These are phyloP conservation scores for Ambrosia hybrid DNA, from an alignment of 140 eudicot genomes.

Conservation along the genomic window DNA sequence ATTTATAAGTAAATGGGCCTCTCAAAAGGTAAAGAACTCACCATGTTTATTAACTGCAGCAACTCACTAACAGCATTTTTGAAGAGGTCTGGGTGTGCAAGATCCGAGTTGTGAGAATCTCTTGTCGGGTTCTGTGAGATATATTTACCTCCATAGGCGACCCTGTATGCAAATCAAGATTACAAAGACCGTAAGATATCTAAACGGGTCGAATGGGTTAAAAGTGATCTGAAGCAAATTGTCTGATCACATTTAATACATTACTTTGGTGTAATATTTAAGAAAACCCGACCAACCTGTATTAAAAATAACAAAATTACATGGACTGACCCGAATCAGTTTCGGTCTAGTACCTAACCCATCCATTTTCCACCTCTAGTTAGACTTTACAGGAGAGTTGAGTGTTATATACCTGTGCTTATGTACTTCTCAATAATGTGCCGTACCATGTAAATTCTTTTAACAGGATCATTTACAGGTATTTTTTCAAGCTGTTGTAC, in stretches of 20 bases:
- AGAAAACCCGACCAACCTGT: background rate
- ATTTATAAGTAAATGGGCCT: background rate
- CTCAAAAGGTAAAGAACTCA: conserved; percentile 29
- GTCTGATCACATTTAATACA: background rate
- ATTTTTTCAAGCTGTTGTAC: conserved; percentile 68
- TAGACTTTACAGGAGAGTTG: conserved; percentile 6
- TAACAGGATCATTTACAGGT: conserved; percentile 56
- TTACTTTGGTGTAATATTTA: background rate
- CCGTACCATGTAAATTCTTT: conserved; percentile 87
- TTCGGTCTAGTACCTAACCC: background rate
- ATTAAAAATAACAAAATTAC: background rate
- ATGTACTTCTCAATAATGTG: conserved; percentile 74
- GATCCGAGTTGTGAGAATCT: conserved; percentile 66
- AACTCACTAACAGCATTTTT: conserved; percentile 66
- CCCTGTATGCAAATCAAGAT: conserved; percentile 39
- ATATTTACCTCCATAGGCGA: conserved; percentile 87
- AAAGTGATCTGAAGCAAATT: background rate
- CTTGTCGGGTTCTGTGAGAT: conserved; percentile 79
- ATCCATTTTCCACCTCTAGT: background rate
- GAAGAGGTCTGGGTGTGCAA: conserved; percentile 74
- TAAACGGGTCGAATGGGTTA: background rate
- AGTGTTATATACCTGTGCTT: conserved; percentile 47
- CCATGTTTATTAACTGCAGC: conserved; percentile 75
- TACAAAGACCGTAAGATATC: conserved; percentile 3
- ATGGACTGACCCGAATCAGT: background rate